Percentiles rank a stretch among this genome's conserved stretches.
Conservation (phyloP, 2,329 filamentous ascomycete genomes). For the Fusarium transvaalense region DNA sequence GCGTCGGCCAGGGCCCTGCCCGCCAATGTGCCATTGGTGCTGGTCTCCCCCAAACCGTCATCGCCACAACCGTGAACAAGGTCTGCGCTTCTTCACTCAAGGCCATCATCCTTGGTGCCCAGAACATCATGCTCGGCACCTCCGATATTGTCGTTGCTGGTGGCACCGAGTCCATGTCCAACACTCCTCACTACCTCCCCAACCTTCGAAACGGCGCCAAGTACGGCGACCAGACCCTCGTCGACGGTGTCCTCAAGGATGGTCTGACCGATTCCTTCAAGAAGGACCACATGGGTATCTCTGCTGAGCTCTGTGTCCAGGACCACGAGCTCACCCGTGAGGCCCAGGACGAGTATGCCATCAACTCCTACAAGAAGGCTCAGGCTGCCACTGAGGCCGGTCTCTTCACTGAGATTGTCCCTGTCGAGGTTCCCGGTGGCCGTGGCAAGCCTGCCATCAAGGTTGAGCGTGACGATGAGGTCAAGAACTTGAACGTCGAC, state of each 20-base stretch:
- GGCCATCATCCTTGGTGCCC: constrained; percentile 91
- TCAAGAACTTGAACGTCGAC: constrained; percentile 90
- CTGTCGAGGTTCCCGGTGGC: constrained; percentile 87
- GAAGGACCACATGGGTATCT: constrained; percentile 96
- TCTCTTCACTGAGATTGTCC: constrained; percentile 89
- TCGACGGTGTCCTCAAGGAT: constrained; percentile 94
- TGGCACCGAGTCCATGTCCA: constrained; percentile 98
- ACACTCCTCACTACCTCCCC: constrained; percentile 94
- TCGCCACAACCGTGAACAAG: constrained; percentile 97
- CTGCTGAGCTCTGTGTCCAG: constrained; percentile 89
- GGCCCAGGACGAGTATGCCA: constrained; percentile 95
- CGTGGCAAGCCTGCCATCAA: constrained; percentile 88
- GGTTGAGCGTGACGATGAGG: constrained; percentile 91
- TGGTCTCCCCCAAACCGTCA: constrained; percentile 82
- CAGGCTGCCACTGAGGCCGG: constrained; percentile 86
- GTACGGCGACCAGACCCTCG: constrained; percentile 89
- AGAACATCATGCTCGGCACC: constrained; percentile 97
- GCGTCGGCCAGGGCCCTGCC: constrained; percentile 95
- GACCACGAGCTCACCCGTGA: constrained; percentile 86
- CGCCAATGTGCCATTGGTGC: constrained; percentile 93
- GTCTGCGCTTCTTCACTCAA: constrained; percentile 97
- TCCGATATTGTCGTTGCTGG: constrained; percentile 93
- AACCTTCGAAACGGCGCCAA: constrained; percentile 88
- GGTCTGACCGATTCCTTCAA: constrained; percentile 95
- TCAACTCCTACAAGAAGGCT: constrained; percentile 93